Conservation (phyloP, 2,329 filamentous ascomycete species). For the Echinosphaeria canescens region DNA sequence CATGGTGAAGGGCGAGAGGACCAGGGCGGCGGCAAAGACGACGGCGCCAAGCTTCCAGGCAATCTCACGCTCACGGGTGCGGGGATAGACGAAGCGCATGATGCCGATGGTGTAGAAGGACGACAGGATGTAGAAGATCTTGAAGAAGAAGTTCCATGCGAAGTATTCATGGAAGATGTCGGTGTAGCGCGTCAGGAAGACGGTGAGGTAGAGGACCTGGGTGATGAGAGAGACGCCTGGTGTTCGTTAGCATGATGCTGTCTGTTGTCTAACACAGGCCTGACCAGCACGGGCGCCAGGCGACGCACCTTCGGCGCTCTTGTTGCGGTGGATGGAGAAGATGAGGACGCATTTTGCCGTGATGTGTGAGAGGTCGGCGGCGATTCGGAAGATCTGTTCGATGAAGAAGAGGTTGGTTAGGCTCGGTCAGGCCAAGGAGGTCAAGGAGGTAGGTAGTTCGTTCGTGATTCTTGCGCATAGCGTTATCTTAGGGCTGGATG, state of each 20-base stretch:
- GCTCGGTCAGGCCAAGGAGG: too few relatives aligned
- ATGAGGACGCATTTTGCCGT: constrained; percentile 80
- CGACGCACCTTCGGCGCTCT: constrained; percentile 75
- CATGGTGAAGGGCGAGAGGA: constrained; percentile 52
- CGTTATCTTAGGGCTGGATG: too few relatives aligned
- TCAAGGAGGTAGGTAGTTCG: too few relatives aligned
- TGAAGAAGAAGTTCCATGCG: constrained; percentile 60
- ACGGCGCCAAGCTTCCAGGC: constrained; percentile 79
- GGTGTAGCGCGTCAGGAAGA: constrained; percentile 75
- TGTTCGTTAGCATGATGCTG: not conserved
- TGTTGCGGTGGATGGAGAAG: constrained; percentile 73
- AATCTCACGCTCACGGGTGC: constrained; percentile 75
- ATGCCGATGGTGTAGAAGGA: constrained; percentile 72
- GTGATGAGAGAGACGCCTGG: constrained; percentile 76
- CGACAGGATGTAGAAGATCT: constrained; percentile 70
- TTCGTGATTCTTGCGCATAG: too few relatives aligned
- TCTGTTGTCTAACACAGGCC: too few relatives aligned
- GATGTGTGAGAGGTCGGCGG: constrained; percentile 70
- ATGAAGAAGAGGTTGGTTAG: too few relatives aligned
- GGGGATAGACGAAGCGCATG: constrained; percentile 71
- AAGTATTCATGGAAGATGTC: constrained; percentile 44
- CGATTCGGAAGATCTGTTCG: constrained; percentile 52
- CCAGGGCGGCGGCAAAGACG: constrained; percentile 40
- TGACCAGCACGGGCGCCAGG: too few relatives aligned
- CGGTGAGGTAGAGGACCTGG: constrained; percentile 66